phyloP scores from a whole-genome alignment of 768 basidiomycete genomes.

The Porpolomopsis calyptriformis region DNA sequence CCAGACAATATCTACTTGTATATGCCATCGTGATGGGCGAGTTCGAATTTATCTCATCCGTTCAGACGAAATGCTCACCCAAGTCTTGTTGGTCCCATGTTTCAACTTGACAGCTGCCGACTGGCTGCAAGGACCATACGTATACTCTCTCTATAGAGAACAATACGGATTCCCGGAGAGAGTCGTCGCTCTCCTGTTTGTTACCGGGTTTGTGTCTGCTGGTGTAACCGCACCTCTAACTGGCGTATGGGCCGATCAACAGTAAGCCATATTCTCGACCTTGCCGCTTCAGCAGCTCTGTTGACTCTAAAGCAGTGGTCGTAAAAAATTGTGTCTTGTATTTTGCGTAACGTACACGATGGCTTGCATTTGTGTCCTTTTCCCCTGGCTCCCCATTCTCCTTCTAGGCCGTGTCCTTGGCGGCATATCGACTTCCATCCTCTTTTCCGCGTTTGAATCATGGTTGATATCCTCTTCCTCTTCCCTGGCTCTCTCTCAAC shows the following conservation, averaged over 20 bases:
- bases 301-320: constrained; percentile 35
- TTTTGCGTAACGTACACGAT: constrained; percentile 61
- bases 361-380: constrained; percentile 48
- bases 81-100: background rate
- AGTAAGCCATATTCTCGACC: constrained; percentile 31
- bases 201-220: constrained; percentile 67
- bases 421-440: constrained; percentile 64
- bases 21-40: constrained; percentile 68
- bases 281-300: background rate
- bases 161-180: constrained; percentile 56
- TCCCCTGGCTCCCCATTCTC: constrained; percentile 49
- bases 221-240: constrained; percentile 60
- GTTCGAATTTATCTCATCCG: constrained; percentile 13
- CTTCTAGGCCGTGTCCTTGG: constrained; percentile 56
- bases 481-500: constrained; percentile 37
- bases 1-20: constrained; percentile 49
- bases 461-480: constrained; percentile 63
- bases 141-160: constrained; percentile 64
- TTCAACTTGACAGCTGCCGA: constrained; percentile 43
- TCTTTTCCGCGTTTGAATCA: constrained; percentile 67
- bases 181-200: constrained; percentile 59
- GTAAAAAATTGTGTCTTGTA: constrained; percentile 53
- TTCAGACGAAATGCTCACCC: background rate
- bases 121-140: constrained; percentile 73
- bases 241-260: constrained; percentile 70